Base-by-base conservation (phyloP, 2,329 filamentous ascomycete genomes). In the Westerdykella ornata region DNA sequence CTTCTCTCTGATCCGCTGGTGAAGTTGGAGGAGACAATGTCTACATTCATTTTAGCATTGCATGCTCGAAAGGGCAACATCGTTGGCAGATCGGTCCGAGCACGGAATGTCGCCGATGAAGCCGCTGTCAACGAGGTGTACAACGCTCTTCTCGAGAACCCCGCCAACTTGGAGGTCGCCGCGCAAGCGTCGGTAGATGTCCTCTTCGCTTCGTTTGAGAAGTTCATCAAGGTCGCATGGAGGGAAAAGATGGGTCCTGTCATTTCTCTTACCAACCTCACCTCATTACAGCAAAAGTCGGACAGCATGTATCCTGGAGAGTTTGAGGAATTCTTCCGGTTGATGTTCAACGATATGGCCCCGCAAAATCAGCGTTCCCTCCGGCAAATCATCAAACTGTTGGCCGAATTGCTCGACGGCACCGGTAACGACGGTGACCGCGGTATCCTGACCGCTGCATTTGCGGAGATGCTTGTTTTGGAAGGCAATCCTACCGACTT, bases 381-480 rank as follows among this genome's bases (percentile, higher is more conserved):
- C 50, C 84, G 84, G 29, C 80, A 84, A 1, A 77, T 95, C 38
- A 82, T 96, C 58, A 90, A 88, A 56, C 74, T 97, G 22, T 73
- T 97, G 17, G 85, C 87, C 1, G 88, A 95, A 58, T 72, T 97
- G 20, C 76, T 96, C 5, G 88, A 94, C 49, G 88, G 87, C 2
- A 95, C 88, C 51, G 83, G 83, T 38, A 95, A 94, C 55, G 90
- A 96, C 59, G 85, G 88, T 22, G 90, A 96, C 60, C 78, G 89
- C 36, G 90, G 90, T 37, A 85, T 87, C 16, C 68, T 97, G 53
- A 96, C 88, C 0, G 80, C 87, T 34, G 85, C 88, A 1, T 96
- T 97, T 69, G 83, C 88, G 0, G 88, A 96, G 60, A 74, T 96
- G 38, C 71, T 97, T 5, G 84, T 92, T 2, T 77, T 81, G 4